Percentiles rank a stretch among this genome's conserved stretches.
phyloP scores from a whole-genome alignment of 75 land plant species.

The Sequoia sempervirens region DNA sequence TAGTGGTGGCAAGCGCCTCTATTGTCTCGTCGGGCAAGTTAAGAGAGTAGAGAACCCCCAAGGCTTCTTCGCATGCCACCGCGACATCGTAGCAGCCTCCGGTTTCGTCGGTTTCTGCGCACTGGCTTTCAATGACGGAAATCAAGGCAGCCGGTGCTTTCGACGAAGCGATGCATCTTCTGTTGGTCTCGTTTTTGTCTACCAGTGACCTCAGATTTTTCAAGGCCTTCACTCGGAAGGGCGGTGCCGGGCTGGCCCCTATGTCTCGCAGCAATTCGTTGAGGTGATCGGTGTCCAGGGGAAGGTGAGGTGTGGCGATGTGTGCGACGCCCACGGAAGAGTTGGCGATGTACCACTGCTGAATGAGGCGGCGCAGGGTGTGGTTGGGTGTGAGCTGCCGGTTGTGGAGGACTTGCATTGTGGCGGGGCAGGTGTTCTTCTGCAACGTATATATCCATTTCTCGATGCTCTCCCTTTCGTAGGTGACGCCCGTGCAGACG shows the following conservation, averaged over 20 bases:
- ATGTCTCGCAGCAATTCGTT: not conserved
- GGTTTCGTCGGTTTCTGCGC: not conserved
- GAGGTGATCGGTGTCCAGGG: not conserved
- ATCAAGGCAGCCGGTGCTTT: slow-evolving; percentile 27
- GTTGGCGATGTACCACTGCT: too few relatives aligned
- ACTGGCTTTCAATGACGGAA: slow-evolving; percentile 1
- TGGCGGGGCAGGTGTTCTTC: slow-evolving; percentile 50
- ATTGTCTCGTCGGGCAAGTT: not conserved
- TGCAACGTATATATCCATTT: slow-evolving; percentile 38
- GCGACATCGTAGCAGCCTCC: not conserved
- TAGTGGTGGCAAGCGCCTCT: not conserved
- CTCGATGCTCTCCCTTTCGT: slow-evolving; percentile 12
- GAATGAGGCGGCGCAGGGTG: too few relatives aligned
- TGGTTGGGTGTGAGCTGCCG: too few relatives aligned
- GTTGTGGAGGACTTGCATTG: slow-evolving; percentile 20
- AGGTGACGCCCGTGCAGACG: slow-evolving; percentile 14
- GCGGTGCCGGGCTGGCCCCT: too few relatives aligned
- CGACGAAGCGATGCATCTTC: slow-evolving; percentile 25
- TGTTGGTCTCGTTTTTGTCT: slow-evolving; percentile 47
- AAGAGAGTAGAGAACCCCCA: not conserved
- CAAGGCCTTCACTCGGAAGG: slow-evolving; percentile 1
- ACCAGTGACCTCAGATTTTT: slow-evolving; percentile 31
- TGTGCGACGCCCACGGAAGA: too few relatives aligned
- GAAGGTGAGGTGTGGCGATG: slow-evolving; percentile 18
- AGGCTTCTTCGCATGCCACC: not conserved